phyloP scores from a whole-genome alignment of 2,329 filamentous ascomycete genomes.

The Herpotrichia juniperi region DNA sequence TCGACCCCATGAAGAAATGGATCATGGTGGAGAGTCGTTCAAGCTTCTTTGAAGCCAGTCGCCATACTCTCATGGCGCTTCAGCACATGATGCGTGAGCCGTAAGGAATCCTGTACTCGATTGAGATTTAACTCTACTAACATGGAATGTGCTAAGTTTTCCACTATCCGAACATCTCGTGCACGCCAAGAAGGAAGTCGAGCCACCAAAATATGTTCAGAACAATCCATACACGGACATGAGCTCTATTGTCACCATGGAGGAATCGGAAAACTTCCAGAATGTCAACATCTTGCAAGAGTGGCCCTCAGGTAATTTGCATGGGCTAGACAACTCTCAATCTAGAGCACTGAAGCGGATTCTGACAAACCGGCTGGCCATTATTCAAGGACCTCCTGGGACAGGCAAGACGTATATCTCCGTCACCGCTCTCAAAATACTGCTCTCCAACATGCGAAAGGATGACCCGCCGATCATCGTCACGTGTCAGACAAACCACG shows the following conservation, averaged over 20 bases:
- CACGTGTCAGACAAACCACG: constrained; percentile 89
- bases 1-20: constrained; percentile 73
- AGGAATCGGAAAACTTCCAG: constrained; percentile 44
- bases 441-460: constrained; percentile 63
- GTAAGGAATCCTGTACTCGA: constrained; percentile 28
- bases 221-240: constrained; percentile 59
- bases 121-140: not conserved
- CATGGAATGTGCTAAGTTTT: constrained; percentile 51
- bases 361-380: constrained; percentile 71
- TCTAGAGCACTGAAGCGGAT: constrained; percentile 71
- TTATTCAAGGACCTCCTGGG: constrained; percentile 83
- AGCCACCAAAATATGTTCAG: constrained; percentile 60
- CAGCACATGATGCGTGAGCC: constrained; percentile 67
- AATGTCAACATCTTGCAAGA: constrained; percentile 60
- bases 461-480: constrained; percentile 74
- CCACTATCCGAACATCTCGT: constrained; percentile 68
- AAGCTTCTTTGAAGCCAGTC: constrained; percentile 78
- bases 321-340: constrained; percentile 73
- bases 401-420: constrained; percentile 85
- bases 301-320: constrained; percentile 58
- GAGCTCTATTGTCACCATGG: constrained; percentile 49
- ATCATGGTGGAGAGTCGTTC: constrained; percentile 78
- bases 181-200: constrained; percentile 51
- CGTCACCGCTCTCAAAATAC: constrained; percentile 69
- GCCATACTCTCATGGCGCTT: constrained; percentile 74